These are phyloP conservation scores for Cicer pinnatifidum DNA, from an alignment of 306 rosid genomes.

Conservation along the genomic window DNA sequence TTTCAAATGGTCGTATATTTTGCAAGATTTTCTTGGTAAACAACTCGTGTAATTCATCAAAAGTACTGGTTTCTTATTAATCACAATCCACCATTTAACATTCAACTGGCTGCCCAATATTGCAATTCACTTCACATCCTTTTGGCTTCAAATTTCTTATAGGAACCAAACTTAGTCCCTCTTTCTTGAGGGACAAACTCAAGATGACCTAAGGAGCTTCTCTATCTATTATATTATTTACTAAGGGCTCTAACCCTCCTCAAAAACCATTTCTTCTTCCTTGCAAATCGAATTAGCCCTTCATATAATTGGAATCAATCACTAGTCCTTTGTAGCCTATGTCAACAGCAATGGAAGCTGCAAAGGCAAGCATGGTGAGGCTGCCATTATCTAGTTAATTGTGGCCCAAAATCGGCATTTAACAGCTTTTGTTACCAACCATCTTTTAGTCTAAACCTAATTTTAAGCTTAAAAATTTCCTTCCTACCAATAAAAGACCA, in stretches of 20 bases:
- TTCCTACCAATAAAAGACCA: neutral
- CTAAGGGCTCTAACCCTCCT: neutral
- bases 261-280: conserved; percentile 2
- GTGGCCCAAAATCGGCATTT: neutral
- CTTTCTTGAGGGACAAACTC: neutral
- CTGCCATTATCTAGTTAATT: neutral
- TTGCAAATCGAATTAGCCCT: neutral
- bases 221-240: neutral
- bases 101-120: conserved; percentile 4
- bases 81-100: conserved; percentile 13
- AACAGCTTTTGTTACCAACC: neutral
- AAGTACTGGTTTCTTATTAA: conserved; percentile 29
- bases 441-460: conserved; percentile 6
- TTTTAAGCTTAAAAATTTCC: neutral
- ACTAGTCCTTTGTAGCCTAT: neutral
- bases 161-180: conserved; percentile 1
- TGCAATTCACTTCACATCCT: conserved; percentile 19
- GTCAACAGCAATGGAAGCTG: neutral
- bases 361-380: neutral
- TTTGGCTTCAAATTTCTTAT: conserved; percentile 7
- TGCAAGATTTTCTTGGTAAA: conserved; percentile 11
- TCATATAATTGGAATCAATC: neutral
- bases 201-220: neutral
- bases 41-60: conserved; percentile 31
- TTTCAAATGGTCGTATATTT: conserved; percentile 19